Conservation (phyloP, 306 rosid species). For the Gynostemma pentaphyllum region DNA sequence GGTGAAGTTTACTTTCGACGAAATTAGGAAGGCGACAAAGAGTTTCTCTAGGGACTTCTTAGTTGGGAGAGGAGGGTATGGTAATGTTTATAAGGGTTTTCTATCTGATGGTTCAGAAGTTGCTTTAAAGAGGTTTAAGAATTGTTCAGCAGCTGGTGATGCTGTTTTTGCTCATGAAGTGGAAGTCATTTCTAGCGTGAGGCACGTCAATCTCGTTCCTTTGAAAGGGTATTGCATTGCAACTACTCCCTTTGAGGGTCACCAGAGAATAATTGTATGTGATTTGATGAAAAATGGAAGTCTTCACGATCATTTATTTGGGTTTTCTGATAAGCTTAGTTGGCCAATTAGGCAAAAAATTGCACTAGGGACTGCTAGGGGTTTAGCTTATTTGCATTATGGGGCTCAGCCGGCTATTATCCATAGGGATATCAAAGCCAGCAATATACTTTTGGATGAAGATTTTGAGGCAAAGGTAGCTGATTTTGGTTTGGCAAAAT, state of each 20-base stretch:
- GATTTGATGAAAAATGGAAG: constrained; percentile 92
- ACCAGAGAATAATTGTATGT: constrained; percentile 88
- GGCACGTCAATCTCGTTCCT: constrained; percentile 85
- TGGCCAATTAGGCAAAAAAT: constrained; percentile 75
- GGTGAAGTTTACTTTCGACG: constrained; percentile 60
- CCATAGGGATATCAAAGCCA: constrained; percentile 88
- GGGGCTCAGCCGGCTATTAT: constrained; percentile 93
- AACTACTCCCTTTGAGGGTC: constrained; percentile 68
- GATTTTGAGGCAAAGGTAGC: constrained; percentile 78
- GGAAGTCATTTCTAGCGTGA: constrained; percentile 81
- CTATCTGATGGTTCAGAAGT: constrained; percentile 62
- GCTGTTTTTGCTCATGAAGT: constrained; percentile 72
- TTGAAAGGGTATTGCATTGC: constrained; percentile 84
- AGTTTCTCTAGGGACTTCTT: constrained; percentile 57
- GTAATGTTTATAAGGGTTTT: constrained; percentile 75
- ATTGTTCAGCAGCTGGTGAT: constrained; percentile 82
- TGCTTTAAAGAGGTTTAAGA: constrained; percentile 89
- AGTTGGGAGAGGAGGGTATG: constrained; percentile 88
- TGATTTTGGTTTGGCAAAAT: constrained; percentile 87
- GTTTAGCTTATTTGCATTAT: constrained; percentile 82
- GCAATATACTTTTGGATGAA: constrained; percentile 80
- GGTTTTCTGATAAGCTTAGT: constrained; percentile 40
- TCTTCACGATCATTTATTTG: constrained; percentile 82
- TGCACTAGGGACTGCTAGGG: constrained; percentile 81
- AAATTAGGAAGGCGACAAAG: constrained; percentile 60